Conservation (phyloP, 345 rosid species). For the Noccaea bulbosa region DNA sequence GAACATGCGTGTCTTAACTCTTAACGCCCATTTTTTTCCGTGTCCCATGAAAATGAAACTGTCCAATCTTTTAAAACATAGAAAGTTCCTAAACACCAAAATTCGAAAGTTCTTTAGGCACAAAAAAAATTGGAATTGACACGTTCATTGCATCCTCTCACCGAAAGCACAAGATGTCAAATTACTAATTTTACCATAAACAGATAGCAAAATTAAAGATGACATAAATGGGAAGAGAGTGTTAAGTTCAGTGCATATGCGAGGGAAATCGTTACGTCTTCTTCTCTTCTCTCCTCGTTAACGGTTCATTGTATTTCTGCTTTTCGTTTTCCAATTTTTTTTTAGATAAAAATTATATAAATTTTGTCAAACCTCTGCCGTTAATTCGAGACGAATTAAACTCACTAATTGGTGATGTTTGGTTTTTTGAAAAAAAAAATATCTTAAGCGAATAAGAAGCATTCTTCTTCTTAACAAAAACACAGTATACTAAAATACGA, state of each 20-base stretch:
- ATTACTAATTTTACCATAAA: constrained; percentile 21
- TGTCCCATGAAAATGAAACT: constrained; percentile 19
- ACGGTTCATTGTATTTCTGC: constrained; percentile 27
- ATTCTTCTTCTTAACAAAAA: background rate
- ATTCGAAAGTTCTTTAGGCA: constrained; percentile 28
- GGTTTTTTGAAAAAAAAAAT: background rate
- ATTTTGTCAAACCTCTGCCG: constrained; percentile 12
- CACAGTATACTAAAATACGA: background rate
- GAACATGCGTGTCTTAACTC: constrained; percentile 16
- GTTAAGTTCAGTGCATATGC: constrained; percentile 42
- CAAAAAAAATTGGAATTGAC: constrained; percentile 21
- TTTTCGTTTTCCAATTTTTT: background rate
- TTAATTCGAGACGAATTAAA: constrained; percentile 7
- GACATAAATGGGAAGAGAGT: constrained; percentile 21
- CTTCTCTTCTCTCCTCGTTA: constrained; percentile 25
- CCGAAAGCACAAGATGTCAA: constrained; percentile 39
- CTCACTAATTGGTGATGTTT: background rate
- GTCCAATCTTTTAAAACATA: constrained; percentile 22
- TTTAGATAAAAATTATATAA: background rate
- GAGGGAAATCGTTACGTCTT: constrained; percentile 29
- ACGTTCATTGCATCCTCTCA: constrained; percentile 41
- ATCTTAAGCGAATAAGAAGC: background rate
- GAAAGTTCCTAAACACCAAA: constrained; percentile 38
- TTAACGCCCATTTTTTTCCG: constrained; percentile 6
- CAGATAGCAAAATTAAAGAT: background rate